Evolutionary conservation across 1,284 basidiomycete genomes (phyloP).

Genomic region (Moesziomyces antarcticus): DNA sequence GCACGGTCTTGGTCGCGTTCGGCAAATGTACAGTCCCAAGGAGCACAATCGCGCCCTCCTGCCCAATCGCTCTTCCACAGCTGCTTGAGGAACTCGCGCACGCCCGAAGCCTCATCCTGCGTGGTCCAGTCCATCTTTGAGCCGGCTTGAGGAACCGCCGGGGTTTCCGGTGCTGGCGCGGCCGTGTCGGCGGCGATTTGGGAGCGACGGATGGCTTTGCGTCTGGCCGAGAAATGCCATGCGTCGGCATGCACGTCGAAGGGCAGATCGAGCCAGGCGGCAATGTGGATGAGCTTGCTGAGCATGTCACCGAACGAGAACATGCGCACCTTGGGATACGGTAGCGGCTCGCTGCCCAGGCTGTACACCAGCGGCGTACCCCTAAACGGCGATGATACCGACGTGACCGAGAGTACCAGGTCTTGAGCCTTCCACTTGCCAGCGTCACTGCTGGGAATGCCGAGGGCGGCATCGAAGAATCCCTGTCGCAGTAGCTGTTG

Average conservation of each 20-base stretch:
- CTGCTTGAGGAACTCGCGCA: constrained; percentile 31
- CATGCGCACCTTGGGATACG: constrained; percentile 45
- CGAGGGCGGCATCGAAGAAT: constrained; percentile 42
- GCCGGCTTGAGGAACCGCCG: too few species aligned
- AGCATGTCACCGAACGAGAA: constrained; percentile 45
- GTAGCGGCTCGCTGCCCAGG: constrained; percentile 37
- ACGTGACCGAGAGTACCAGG: constrained; percentile 46
- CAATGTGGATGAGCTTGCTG: constrained; percentile 47
- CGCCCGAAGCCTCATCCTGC: constrained; percentile 5
- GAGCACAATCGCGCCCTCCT: constrained; percentile 44
- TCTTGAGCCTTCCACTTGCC: constrained; percentile 17
- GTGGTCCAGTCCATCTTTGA: too few species aligned
- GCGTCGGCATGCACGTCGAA: constrained; percentile 50
- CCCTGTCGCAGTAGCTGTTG: constrained; percentile 43
- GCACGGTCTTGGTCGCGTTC: constrained; percentile 24
- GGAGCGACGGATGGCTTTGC: constrained; percentile 5
- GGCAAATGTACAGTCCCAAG: constrained; percentile 54
- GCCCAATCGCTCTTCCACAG: constrained; percentile 52
- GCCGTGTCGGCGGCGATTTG: neutral
- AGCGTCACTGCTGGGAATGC: neutral
- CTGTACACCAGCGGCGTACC: constrained; percentile 57
- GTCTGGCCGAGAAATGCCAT: constrained; percentile 27
- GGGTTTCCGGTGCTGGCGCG: neutral
- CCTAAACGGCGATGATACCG: constrained; percentile 45
- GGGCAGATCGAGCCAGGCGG: constrained; percentile 36